phyloP scores from a whole-genome alignment of 345 rosid genomes.

The Sisymbrium irio region DNA sequence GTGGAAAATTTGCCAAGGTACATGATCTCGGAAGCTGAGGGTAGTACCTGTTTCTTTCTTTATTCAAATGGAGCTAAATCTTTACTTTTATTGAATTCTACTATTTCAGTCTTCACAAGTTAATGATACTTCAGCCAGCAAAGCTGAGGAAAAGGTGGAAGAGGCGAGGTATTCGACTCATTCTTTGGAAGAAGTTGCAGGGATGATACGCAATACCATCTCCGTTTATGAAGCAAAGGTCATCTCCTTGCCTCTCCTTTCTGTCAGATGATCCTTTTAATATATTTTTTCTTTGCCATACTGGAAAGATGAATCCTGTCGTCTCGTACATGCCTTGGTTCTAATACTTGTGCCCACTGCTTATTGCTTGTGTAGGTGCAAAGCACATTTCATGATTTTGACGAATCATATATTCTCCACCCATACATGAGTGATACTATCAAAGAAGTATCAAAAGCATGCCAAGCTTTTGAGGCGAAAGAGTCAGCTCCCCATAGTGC shows the following conservation, averaged over 20 bases:
- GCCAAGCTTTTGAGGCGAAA: conserved; percentile 83
- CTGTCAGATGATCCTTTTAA: background rate
- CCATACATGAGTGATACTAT: conserved; percentile 80
- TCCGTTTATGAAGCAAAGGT: conserved; percentile 89
- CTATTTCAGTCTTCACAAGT: conserved; percentile 73
- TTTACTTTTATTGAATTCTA: background rate
- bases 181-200: conserved; percentile 94
- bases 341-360: conserved; percentile 10
- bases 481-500: conserved; percentile 84
- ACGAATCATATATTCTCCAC: conserved; percentile 69
- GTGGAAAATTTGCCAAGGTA: conserved; percentile 98
- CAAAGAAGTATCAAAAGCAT: conserved; percentile 79
- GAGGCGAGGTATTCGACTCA: conserved; percentile 82
- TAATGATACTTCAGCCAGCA: conserved; percentile 54
- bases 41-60: background rate
- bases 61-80: background rate
- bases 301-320: conserved; percentile 1
- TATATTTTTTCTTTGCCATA: conserved; percentile 3
- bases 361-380: conserved; percentile 56
- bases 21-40: background rate
- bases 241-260: background rate
- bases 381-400: conserved; percentile 70
- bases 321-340: background rate
- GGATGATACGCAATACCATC: conserved; percentile 72
- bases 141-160: conserved; percentile 69